These are phyloP conservation scores for Globisporangium spinosum DNA, from an alignment of 352 stramenopile species.

Conservation along the genomic window DNA sequence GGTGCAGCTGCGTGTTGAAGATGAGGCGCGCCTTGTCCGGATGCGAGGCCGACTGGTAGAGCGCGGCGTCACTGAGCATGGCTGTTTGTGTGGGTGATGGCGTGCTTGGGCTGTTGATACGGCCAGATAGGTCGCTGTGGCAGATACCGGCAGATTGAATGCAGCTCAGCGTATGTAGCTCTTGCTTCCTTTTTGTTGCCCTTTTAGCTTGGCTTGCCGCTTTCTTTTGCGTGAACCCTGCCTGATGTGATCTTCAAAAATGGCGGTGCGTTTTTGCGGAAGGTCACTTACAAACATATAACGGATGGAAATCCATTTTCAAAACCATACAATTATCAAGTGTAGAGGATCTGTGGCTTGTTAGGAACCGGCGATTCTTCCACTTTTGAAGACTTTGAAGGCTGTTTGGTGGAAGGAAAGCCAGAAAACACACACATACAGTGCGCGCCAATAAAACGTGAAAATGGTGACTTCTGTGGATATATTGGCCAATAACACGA, in stretches of 20 bases:
- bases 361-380: not conserved
- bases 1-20: constrained; percentile 73
- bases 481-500: too few species aligned
- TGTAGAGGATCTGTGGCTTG: not conserved
- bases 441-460: too few species aligned
- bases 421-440: not conserved
- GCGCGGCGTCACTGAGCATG: constrained; percentile 39
- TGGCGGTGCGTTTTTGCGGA: not conserved
- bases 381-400: not conserved
- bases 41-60: constrained; percentile 43
- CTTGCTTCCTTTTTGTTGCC: not conserved
- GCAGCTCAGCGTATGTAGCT: not conserved
- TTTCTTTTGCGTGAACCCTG: not conserved
- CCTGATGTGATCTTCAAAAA: not conserved
- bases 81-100: not conserved
- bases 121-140: not conserved
- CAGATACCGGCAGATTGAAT: not conserved
- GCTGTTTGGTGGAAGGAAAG: not conserved
- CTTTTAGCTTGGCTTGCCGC: not conserved
- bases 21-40: constrained; percentile 55
- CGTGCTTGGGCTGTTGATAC: too few species aligned
- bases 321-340: not conserved
- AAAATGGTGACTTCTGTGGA: too few species aligned
- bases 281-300: not conserved
- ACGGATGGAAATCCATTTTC: not conserved